Base-by-base conservation (phyloP, 2,329 filamentous ascomycete genomes). In the Parasarocladium wereldwijsianum region DNA sequence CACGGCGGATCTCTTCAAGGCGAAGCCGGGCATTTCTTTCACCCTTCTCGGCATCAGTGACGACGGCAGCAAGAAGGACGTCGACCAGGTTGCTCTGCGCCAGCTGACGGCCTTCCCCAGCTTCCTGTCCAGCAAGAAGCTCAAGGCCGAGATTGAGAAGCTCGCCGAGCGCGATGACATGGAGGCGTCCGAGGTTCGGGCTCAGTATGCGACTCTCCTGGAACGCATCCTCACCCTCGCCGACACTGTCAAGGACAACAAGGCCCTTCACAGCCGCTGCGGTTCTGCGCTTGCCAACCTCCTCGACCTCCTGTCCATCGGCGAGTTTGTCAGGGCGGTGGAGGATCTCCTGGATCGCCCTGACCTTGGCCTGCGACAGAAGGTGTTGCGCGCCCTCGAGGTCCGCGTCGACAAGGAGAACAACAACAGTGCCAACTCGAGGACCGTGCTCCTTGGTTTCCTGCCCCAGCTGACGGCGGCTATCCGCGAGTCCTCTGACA, bases 261-360 rank as follows among this genome's bases (percentile, higher is more conserved):
- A 70, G 48, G 45, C 50, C 21, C 52, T 77, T 8, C 66, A 75
- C 43, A 57, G 45, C 43, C 62, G 64, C 29, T 75, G 70, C 43
- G 77, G 79, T 22, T 71, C 80, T 33, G 70, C 83, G 1, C 64
- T 96, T 27, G 74, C 80, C 12, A 78, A 79, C 37, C 60, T 93
- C n/a, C 65, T 98, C 29, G 78, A 82, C 38, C 68, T 94, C 6
- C 64, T 93, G 24, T 87, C 86, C 0, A 85, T 87, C 3, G 66
- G 74, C 31, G 84, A 94, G 53, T 90, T 96, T 51, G 74, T 96
- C 50, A 82, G 83, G 49, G 81, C 85, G 8, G 78, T 92, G 23
- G 82, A 93, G 47, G 71, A 74, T 17, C 64, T 98, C 17, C 70
- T 96, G 20, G 70, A 81, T 40, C 71, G 77, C 28, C 73, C 80